Evolutionary conservation across 225 moss, liverwort and hornwort species (phyloP).

Genomic region (Pleurozium schreberi): DNA sequence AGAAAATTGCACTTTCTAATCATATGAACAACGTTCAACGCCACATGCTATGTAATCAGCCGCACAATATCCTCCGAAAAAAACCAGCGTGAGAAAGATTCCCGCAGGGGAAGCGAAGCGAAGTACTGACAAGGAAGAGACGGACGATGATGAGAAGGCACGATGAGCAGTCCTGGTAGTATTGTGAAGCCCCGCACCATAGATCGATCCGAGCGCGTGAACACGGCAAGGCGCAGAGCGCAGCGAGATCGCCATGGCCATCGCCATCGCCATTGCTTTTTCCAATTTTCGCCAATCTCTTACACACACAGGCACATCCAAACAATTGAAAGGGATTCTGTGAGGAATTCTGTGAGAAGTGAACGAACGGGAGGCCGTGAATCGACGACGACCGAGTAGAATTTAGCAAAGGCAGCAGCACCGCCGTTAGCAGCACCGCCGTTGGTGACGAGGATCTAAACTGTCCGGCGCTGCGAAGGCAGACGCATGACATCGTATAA

Average conservation of each 20-base stretch:
- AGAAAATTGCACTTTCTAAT: background rate
- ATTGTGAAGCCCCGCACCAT: background rate
- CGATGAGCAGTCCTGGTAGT: background rate
- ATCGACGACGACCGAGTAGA: background rate
- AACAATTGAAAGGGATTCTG: background rate
- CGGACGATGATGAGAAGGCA: slow-evolving; percentile 8
- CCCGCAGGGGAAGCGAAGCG: background rate
- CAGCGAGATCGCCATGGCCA: background rate
- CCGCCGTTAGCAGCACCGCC: background rate
- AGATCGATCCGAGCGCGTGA: background rate
- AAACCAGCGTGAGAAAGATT: background rate
- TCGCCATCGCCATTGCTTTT: background rate
- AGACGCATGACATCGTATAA: background rate
- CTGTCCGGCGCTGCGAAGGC: background rate
- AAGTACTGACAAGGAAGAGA: slow-evolving; percentile 18
- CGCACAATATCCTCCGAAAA: background rate
- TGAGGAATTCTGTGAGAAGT: background rate
- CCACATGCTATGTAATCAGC: background rate
- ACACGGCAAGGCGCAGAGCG: background rate
- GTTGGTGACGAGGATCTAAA: background rate
- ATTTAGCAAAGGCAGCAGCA: background rate
- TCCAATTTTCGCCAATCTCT: background rate
- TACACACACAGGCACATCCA: background rate
- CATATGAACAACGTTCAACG: background rate
- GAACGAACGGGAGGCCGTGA: background rate